Conservation (phyloP, 768 basidiomycete species). For the Podaxis sp. region DNA sequence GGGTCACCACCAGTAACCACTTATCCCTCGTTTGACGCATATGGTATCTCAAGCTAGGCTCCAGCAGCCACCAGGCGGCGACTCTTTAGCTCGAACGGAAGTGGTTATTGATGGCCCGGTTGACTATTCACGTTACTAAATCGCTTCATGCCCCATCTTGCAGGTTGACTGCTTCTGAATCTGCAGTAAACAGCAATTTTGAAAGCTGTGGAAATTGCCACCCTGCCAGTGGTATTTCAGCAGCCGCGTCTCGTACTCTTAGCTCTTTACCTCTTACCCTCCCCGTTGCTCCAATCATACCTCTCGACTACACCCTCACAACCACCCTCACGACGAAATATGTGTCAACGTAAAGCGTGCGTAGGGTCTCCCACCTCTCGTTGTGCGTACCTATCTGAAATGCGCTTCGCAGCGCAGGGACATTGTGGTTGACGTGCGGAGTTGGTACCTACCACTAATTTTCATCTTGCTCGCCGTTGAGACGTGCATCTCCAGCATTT, state of each 20-base stretch:
- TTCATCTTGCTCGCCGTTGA: slow-evolving; percentile 13
- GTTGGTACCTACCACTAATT: slow-evolving; percentile 32
- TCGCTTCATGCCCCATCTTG: slow-evolving; percentile 23
- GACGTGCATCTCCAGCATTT: slow-evolving; percentile 51
- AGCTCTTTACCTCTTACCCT: slow-evolving; percentile 12
- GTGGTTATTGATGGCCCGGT: slow-evolving; percentile 20
- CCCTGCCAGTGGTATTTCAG: slow-evolving; percentile 9
- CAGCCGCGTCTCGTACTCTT: slow-evolving; percentile 7
- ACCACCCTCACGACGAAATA: slow-evolving; percentile 21
- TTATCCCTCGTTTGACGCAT: slow-evolving; percentile 21
- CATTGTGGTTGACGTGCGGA: slow-evolving; percentile 67
- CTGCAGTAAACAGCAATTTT: slow-evolving; percentile 6
- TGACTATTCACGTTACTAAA: slow-evolving; percentile 19
- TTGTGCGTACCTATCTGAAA: slow-evolving; percentile 13
- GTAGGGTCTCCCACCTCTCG: slow-evolving; percentile 23
- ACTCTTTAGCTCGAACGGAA: slow-evolving; percentile 22
- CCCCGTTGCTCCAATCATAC: neutral
- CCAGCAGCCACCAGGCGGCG: slow-evolving; percentile 14
- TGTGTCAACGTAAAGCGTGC: slow-evolving; percentile 79
- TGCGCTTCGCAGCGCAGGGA: slow-evolving; percentile 55
- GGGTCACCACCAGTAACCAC: neutral
- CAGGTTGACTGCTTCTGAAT: slow-evolving; percentile 9
- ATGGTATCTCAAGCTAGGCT: slow-evolving; percentile 32
- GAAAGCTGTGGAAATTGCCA: slow-evolving; percentile 10
- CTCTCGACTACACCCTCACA: neutral